Percentiles rank a stretch among this genome's conserved stretches.
phyloP scores from a whole-genome alignment of 2,329 filamentous ascomycete species.

The Fusarium nanum region DNA sequence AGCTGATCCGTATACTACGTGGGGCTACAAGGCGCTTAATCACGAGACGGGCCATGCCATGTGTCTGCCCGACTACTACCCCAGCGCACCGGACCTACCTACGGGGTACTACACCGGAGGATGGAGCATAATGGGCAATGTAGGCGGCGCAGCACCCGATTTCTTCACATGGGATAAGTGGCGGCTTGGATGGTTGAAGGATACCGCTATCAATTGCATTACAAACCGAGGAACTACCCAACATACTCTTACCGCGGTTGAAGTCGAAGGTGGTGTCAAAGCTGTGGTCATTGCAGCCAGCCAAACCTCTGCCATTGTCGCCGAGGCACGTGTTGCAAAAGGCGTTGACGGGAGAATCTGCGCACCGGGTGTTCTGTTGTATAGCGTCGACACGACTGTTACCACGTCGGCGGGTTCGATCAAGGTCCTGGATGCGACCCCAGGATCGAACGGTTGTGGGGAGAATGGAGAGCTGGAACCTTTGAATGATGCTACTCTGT shows the following conservation, averaged over 20 bases:
- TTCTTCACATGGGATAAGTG: conserved; percentile 56
- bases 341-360: conserved; percentile 47
- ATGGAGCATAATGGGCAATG: conserved; percentile 54
- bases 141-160: conserved; percentile 50
- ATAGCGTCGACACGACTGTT: conserved; percentile 49
- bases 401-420: conserved; percentile 49
- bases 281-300: conserved; percentile 25
- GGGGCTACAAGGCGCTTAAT: conserved; percentile 52
- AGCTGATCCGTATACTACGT: conserved; percentile 47
- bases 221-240: conserved; percentile 38
- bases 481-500: conserved; percentile 51
- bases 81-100: conserved; percentile 32
- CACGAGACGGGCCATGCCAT: conserved; percentile 55
- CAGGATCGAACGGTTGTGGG: conserved; percentile 46
- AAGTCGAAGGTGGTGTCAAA: conserved; percentile 20
- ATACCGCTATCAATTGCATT: conserved; percentile 51
- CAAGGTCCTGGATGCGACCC: conserved; percentile 50
- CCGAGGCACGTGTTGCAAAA: conserved; percentile 46
- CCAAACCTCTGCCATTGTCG: conserved; percentile 46
- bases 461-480: conserved; percentile 29
- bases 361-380: conserved; percentile 51
- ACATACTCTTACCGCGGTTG: conserved; percentile 39
- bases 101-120: conserved; percentile 51
- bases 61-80: conserved; percentile 54
- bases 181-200: conserved; percentile 53